Evolutionary conservation across 2,329 filamentous ascomycete species (phyloP).

Genomic region (Trichoderma brevicompactum): DNA sequence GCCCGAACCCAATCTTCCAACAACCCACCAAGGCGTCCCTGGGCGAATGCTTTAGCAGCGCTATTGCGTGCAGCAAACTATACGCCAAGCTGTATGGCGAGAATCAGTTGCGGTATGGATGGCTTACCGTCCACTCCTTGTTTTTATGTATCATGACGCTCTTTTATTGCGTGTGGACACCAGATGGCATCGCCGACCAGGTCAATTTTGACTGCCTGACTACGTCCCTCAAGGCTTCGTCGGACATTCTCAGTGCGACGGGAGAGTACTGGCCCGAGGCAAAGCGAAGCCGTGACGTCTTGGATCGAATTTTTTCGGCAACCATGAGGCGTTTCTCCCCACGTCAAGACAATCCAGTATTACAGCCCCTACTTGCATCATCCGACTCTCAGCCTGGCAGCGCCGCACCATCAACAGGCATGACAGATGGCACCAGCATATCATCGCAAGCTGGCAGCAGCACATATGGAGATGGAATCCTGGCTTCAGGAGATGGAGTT

Average conservation of each 20-base stretch:
- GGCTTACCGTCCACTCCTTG: conserved; percentile 54
- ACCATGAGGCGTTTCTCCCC: conserved; percentile 24
- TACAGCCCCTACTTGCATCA: not conserved
- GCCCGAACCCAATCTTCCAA: conserved; percentile 57
- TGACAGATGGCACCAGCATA: conserved; percentile 5
- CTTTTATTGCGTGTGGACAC: conserved; percentile 55
- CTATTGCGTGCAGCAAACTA: conserved; percentile 46
- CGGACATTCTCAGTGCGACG: conserved; percentile 55
- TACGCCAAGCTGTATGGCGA: conserved; percentile 50
- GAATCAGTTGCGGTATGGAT: conserved; percentile 52
- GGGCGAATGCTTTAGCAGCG: conserved; percentile 49
- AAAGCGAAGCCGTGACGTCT: conserved; percentile 50
- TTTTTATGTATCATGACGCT: conserved; percentile 55
- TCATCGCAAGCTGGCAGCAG: conserved; percentile 16
- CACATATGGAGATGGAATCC: conserved; percentile 7
- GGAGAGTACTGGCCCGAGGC: conserved; percentile 59
- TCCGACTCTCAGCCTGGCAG: not conserved
- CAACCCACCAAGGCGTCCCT: conserved; percentile 49
- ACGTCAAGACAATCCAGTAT: not conserved
- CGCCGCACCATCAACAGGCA: not conserved
- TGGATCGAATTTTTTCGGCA: conserved; percentile 38
- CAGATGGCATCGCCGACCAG: conserved; percentile 37
- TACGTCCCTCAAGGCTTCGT: conserved; percentile 46
- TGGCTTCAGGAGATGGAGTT: not conserved
- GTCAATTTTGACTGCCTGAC: conserved; percentile 34